A percentile compares a stretch with the other conserved stretches of the same genome.
Conservation (phyloP, 2,329 filamentous ascomycete genomes). For the Huntiella bhutanensis region DNA sequence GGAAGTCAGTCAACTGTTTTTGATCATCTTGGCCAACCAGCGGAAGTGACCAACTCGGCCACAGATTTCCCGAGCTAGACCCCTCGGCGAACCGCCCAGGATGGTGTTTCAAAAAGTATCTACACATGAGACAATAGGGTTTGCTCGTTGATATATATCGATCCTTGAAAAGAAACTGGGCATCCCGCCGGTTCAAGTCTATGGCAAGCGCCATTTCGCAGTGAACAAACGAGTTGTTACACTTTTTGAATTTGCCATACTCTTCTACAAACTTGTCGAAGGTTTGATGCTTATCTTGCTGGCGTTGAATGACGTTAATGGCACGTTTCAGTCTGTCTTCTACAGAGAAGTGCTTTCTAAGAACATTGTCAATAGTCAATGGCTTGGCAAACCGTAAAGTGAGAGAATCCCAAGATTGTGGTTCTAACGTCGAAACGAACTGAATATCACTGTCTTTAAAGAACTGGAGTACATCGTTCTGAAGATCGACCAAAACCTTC, state of each 20-base stretch:
- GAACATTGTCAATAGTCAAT: constrained; percentile 2
- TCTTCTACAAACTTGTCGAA: not conserved
- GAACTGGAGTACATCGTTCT: not conserved
- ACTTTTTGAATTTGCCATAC: not conserved
- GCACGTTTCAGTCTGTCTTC: not conserved
- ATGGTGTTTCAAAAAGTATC: constrained; percentile 2
- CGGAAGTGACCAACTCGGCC: constrained; percentile 1
- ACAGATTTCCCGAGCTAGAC: constrained; percentile 1
- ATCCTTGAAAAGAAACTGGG: not conserved
- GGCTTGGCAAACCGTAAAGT: not conserved
- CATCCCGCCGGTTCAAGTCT: not conserved
- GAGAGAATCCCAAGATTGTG: not conserved
- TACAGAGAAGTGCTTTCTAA: not conserved
- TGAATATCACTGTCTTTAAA: not conserved
- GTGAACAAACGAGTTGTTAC: not conserved
- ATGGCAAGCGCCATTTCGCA: constrained; percentile 2
- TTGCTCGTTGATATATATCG: constrained; percentile 2
- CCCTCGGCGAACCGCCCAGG: not conserved
- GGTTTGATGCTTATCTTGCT: not conserved
- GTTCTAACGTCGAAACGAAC: not conserved
- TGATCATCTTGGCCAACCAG: not conserved
- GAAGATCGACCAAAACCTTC: not conserved
- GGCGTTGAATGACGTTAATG: not conserved
- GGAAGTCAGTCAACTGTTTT: not conserved
- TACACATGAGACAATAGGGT: constrained; percentile 3